Conservation (phyloP, 805 yeast genomes). For the Lachancea nothofagi region DNA sequence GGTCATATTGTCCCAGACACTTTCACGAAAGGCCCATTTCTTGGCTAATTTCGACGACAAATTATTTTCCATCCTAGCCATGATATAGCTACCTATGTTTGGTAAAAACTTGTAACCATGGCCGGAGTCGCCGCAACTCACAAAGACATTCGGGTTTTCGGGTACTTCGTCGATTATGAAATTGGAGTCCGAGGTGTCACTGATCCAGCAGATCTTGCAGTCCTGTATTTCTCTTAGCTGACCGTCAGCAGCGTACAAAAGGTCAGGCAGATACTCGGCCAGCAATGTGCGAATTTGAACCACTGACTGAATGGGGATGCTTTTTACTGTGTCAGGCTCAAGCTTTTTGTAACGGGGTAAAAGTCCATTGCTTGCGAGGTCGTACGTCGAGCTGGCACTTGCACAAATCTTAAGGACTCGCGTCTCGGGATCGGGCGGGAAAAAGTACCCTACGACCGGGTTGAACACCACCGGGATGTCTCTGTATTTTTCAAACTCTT, state of each 20-base stretch:
- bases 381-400: conserved; percentile 12
- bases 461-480: conserved; percentile 41
- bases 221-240: conserved; percentile 29
- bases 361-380: conserved; percentile 1
- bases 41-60: conserved; percentile 20
- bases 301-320: conserved; percentile 23
- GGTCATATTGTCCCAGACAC: conserved; percentile 3
- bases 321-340: conserved; percentile 16
- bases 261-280: conserved; percentile 36
- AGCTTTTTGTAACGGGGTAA: conserved; percentile 5
- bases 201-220: conserved; percentile 39
- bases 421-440: conserved; percentile 41
- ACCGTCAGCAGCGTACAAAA: conserved; percentile 24
- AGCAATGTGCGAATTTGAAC: conserved; percentile 26
- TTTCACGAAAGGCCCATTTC: conserved; percentile 34
- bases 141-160: conserved; percentile 26
- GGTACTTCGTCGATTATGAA: conserved; percentile 40
- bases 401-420: conserved; percentile 34
- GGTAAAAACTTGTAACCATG: conserved; percentile 46
- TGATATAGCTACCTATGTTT: conserved; percentile 41
- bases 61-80: conserved; percentile 29
- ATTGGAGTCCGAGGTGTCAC: conserved; percentile 39
- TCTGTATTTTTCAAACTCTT: conserved; percentile 35
- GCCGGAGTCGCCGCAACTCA: conserved; percentile 47
- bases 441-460: conserved; percentile 40